These are phyloP conservation scores for Hevea brasiliensis DNA, from an alignment of 345 rosid species.

Conservation along the genomic window DNA sequence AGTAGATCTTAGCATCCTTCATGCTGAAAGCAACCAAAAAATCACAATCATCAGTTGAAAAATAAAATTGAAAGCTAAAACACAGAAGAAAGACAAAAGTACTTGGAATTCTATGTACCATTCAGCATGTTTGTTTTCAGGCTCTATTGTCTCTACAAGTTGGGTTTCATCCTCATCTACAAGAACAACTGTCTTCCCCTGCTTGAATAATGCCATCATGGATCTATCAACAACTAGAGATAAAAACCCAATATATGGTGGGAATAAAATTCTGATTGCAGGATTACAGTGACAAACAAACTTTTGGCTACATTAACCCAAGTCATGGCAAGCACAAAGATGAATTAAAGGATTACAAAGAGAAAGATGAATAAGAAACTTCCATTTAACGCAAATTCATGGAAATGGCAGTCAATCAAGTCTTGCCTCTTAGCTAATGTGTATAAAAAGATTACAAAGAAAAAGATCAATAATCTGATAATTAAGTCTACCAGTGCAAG, in stretches of 20 bases:
- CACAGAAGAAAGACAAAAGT: background rate
- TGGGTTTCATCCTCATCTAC: constrained; percentile 66
- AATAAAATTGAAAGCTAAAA: background rate
- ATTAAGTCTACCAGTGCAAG: background rate
- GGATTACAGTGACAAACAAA: background rate
- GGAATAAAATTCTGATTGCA: background rate
- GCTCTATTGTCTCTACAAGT: constrained; percentile 31
- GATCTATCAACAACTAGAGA: constrained; percentile 13
- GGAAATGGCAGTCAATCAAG: background rate
- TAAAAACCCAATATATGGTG: background rate
- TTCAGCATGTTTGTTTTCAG: constrained; percentile 41
- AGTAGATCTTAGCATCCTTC: constrained; percentile 53
- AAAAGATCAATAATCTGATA: background rate
- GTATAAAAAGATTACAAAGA: background rate
- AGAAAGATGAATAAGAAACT: background rate
- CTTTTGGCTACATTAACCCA: background rate
- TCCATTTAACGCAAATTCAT: background rate
- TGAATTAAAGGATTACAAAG: too few species aligned
- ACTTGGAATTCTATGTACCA: constrained; percentile 38
- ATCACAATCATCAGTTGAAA: constrained; percentile 13
- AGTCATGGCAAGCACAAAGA: too few species aligned
- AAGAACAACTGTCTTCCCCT: constrained; percentile 58
- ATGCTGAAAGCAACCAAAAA: constrained; percentile 45
- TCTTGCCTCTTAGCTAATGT: background rate
- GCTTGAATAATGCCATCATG: constrained; percentile 17